Percentiles rank a stretch among this genome's conserved stretches.
Conservation (phyloP, 1,284 basidiomycete genomes). For the Boletus smithii region DNA sequence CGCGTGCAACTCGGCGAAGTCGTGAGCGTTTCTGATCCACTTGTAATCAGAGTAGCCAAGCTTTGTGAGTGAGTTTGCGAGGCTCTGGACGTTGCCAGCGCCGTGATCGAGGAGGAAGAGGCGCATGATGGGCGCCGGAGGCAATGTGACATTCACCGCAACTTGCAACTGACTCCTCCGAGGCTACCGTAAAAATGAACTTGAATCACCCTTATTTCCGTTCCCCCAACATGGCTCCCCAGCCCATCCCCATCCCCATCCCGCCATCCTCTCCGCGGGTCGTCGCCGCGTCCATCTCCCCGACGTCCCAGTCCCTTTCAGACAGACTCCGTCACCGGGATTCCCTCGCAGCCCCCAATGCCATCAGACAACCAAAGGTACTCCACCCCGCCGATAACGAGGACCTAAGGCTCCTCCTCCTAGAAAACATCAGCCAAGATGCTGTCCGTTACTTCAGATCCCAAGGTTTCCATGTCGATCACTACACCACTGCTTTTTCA, state of each 20-base stretch:
- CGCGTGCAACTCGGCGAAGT: conserved; percentile 52
- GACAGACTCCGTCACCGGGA: conserved; percentile 43
- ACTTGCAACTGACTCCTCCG: too few relatives aligned
- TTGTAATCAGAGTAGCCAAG: conserved; percentile 82
- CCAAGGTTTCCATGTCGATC: conserved; percentile 93
- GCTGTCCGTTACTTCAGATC: conserved; percentile 81
- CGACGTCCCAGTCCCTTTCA: conserved; percentile 37
- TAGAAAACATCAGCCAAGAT: conserved; percentile 95
- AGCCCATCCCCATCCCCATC: conserved; percentile 40
- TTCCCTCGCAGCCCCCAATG: conserved; percentile 21
- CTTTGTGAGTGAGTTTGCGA: conserved; percentile 88
- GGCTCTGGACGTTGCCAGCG: conserved; percentile 90
- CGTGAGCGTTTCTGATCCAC: conserved; percentile 84
- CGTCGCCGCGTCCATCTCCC: conserved; percentile 50
- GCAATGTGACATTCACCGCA: background rate
- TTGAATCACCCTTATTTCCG: conserved; percentile 11
- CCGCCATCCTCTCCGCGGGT: conserved; percentile 31
- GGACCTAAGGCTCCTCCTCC: conserved; percentile 72
- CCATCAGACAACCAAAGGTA: conserved; percentile 57
- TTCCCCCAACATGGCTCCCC: conserved; percentile 21
- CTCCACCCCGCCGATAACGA: conserved; percentile 79
- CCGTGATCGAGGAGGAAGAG: conserved; percentile 95
- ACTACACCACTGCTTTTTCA: conserved; percentile 80
- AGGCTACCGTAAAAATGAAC: conserved; percentile 7
- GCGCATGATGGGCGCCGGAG: conserved; percentile 36